A percentile compares a stretch with the other conserved stretches of the same genome.
phyloP scores from a whole-genome alignment of 345 rosid genomes.

The Cardiospermum halicacabum region DNA sequence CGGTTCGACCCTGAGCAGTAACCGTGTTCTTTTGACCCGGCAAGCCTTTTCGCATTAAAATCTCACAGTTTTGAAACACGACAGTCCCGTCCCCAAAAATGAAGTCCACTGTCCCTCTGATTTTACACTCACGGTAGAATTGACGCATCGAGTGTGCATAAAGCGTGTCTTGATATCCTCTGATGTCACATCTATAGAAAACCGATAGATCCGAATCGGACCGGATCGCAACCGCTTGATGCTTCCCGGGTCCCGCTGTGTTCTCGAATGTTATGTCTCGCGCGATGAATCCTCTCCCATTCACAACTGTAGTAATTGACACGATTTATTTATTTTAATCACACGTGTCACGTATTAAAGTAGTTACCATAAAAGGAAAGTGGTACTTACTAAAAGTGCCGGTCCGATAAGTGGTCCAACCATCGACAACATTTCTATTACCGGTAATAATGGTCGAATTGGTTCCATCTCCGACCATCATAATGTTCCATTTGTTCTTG shows the following conservation, averaged over 20 bases:
- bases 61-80: conserved; percentile 69
- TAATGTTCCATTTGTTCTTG: conserved; percentile 72
- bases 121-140: conserved; percentile 73
- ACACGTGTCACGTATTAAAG: too few relatives aligned
- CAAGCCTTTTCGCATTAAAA: conserved; percentile 57
- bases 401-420: conserved; percentile 89
- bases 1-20: conserved; percentile 83
- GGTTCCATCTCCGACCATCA: conserved; percentile 78
- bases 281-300: conserved; percentile 81
- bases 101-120: conserved; percentile 82
- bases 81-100: conserved; percentile 78
- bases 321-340: too few relatives aligned
- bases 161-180: conserved; percentile 83
- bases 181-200: conserved; percentile 49
- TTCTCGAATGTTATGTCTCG: conserved; percentile 73
- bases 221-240: conserved; percentile 84
- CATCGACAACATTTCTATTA: conserved; percentile 50
- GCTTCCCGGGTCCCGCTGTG: conserved; percentile 75
- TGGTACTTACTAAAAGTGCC: conserved; percentile 72
- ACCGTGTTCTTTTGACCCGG: conserved; percentile 67
- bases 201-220: conserved; percentile 75
- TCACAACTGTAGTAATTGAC: too few relatives aligned
- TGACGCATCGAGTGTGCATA: conserved; percentile 89
- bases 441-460: conserved; percentile 58
- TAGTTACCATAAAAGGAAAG: background rate